Conservation (phyloP, 805 yeast species). For the Candida schatavii region DNA sequence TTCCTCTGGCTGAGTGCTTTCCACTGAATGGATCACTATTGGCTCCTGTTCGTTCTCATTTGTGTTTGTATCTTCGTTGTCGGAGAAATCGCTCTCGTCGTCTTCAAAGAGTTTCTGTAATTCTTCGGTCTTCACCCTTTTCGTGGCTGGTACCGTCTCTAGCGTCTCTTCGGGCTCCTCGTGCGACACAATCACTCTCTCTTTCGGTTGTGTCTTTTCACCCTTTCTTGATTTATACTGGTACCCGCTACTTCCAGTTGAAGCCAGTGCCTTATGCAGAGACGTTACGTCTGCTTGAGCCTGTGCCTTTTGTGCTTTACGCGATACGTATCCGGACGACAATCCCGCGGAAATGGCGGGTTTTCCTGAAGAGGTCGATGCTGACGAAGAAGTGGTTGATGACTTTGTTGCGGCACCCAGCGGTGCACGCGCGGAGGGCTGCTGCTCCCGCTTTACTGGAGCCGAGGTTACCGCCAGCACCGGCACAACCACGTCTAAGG, state of each 20-base stretch:
- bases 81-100: constrained; percentile 13
- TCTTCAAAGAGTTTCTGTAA: constrained; percentile 35
- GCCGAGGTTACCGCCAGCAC: neutral
- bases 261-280: constrained; percentile 16
- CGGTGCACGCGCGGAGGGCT: constrained; percentile 7
- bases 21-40: constrained; percentile 7
- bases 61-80: constrained; percentile 1
- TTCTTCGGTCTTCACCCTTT: constrained; percentile 15
- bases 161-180: constrained; percentile 11
- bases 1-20: constrained; percentile 7
- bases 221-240: constrained; percentile 37
- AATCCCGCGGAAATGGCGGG: constrained; percentile 13
- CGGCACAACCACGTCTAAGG: constrained; percentile 6
- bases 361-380: neutral
- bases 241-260: constrained; percentile 7
- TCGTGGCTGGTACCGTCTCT: constrained; percentile 9
- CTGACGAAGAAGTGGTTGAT: constrained; percentile 6
- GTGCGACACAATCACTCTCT: constrained; percentile 34
- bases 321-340: constrained; percentile 28
- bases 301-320: constrained; percentile 12
- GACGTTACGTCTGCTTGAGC: constrained; percentile 11
- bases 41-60: constrained; percentile 10
- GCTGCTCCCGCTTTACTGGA: constrained; percentile 5
- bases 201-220: constrained; percentile 28
- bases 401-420: constrained; percentile 9